phyloP scores from a whole-genome alignment of 305 asterid genomes.

The Fraxinus sp. region DNA sequence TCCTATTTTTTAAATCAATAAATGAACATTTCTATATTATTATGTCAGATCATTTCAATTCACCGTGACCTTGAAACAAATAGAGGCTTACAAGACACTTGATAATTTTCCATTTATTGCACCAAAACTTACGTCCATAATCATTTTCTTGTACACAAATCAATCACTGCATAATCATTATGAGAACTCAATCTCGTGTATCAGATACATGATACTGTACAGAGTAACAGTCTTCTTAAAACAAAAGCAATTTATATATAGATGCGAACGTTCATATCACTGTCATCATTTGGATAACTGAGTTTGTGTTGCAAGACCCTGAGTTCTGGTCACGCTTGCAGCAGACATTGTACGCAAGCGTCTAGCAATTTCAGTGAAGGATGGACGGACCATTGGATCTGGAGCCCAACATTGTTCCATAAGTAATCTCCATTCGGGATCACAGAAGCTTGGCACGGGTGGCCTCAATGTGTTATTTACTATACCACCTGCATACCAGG shows the following conservation, averaged over 20 bases:
- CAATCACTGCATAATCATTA: background rate
- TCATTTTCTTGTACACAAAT: background rate
- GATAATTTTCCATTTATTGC: background rate
- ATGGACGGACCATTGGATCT: conserved; percentile 68
- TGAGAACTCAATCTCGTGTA: background rate
- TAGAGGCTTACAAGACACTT: background rate
- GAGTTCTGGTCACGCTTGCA: conserved; percentile 46
- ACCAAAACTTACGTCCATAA: background rate
- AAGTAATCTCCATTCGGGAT: conserved; percentile 68
- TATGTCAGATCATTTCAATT: background rate
- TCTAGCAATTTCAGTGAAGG: conserved; percentile 74
- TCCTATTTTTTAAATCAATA: background rate
- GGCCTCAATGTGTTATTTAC: conserved; percentile 85
- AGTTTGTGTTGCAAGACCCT: conserved; percentile 37
- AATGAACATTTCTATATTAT: background rate
- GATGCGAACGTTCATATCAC: background rate
- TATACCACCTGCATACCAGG: conserved; percentile 61
- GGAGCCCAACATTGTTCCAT: conserved; percentile 98
- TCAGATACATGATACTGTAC: background rate
- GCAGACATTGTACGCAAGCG: conserved; percentile 66
- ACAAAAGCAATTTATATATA: background rate
- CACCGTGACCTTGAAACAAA: background rate
- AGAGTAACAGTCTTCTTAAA: background rate
- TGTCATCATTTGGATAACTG: conserved; percentile 45
- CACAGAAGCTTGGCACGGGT: conserved; percentile 69